Conservation (phyloP, 2,329 filamentous ascomycete species). For the Beauveria caledonica region DNA sequence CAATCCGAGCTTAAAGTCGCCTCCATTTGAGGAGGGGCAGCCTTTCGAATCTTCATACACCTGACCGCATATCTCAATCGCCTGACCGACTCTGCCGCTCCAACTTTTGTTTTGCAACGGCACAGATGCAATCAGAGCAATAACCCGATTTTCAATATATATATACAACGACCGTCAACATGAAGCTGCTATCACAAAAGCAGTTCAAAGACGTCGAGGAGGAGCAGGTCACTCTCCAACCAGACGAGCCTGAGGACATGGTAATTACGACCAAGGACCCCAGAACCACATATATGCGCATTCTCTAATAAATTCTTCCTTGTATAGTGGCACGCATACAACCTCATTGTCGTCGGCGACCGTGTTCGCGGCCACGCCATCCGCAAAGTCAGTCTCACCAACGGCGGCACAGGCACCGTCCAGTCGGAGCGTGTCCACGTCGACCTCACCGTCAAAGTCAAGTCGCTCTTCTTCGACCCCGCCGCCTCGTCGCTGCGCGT, state of each 20-base stretch:
- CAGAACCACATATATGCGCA: slow-evolving; percentile 6
- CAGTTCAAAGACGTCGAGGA: slow-evolving; percentile 31
- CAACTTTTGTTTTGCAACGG: background rate
- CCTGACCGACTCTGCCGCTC: background rate
- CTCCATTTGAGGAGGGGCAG: slow-evolving; percentile 1
- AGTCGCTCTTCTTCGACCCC: slow-evolving; percentile 51
- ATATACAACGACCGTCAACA: slow-evolving; percentile 16
- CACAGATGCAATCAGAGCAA: background rate
- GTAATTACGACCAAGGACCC: slow-evolving; percentile 20
- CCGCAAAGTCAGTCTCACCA: slow-evolving; percentile 44
- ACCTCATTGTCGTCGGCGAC: slow-evolving; percentile 48
- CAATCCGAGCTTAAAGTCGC: background rate
- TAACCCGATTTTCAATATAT: background rate
- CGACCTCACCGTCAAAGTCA: slow-evolving; percentile 49
- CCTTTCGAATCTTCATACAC: background rate
- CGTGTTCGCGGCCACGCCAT: slow-evolving; percentile 46
- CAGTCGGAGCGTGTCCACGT: slow-evolving; percentile 45
- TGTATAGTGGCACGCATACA: slow-evolving; percentile 50
- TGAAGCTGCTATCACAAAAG: slow-evolving; percentile 34
- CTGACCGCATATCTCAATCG: slow-evolving; percentile 5
- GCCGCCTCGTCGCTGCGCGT: slow-evolving; percentile 46
- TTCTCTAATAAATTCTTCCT: background rate
- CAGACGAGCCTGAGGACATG: slow-evolving; percentile 41
- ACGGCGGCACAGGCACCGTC: slow-evolving; percentile 40
- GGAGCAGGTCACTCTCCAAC: slow-evolving; percentile 33